Conservation (phyloP, 306 rosid genomes). For the Senna siamea region DNA sequence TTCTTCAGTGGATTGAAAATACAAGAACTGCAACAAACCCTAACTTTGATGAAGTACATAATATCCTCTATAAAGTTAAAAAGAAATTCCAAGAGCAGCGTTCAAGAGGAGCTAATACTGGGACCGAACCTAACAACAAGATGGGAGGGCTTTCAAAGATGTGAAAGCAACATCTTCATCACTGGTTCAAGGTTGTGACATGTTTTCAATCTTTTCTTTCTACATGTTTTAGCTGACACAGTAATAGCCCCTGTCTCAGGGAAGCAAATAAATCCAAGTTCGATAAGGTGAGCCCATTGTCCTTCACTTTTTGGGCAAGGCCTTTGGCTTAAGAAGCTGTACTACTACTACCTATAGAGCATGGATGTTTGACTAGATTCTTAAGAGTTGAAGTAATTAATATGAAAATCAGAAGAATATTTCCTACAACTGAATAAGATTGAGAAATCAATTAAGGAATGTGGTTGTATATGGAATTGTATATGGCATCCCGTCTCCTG, state of each 20-base stretch:
- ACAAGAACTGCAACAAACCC: conserved; percentile 78
- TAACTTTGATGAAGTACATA: conserved; percentile 71
- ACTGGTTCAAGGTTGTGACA: conserved; percentile 1
- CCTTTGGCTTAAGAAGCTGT: not conserved
- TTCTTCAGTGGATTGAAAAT: conserved; percentile 74
- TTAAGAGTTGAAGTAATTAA: not conserved
- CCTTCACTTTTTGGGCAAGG: not conserved
- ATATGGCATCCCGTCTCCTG: not conserved
- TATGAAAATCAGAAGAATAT: not conserved
- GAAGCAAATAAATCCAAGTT: not conserved
- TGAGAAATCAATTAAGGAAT: not conserved
- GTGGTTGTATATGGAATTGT: conserved; percentile 11
- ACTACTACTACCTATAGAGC: not conserved
- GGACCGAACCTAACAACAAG: conserved; percentile 30
- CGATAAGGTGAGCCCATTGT: not conserved
- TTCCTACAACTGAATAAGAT: not conserved
- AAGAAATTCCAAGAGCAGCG: conserved; percentile 58
- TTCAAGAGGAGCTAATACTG: conserved; percentile 41
- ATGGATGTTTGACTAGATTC: not conserved
- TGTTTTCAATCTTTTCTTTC: conserved; percentile 17
- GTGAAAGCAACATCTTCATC: conserved; percentile 35
- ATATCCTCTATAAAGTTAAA: conserved; percentile 61
- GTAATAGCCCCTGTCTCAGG: not conserved
- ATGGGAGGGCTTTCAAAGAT: conserved; percentile 41
- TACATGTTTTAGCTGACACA: not conserved